Percentiles rank a stretch among this genome's conserved stretches.
These are phyloP conservation scores for Avena insularis DNA, from an alignment of 176 grass and related monocot species.

Conservation along the genomic window DNA sequence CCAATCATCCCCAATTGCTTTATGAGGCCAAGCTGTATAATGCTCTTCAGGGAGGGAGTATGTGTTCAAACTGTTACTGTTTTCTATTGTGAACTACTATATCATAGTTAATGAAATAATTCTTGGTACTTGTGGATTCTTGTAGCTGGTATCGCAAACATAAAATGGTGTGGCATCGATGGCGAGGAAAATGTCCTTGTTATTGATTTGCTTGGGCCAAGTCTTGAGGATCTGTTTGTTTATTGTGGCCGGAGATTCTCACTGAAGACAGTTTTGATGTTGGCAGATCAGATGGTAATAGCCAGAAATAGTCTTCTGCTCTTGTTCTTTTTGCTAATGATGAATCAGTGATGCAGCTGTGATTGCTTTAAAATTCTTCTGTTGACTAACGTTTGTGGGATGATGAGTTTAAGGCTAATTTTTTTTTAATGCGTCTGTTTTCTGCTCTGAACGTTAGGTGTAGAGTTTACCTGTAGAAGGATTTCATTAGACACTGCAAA, in stretches of 20 bases:
- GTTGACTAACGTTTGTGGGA: neutral
- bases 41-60: constrained; percentile 81
- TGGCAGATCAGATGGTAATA: constrained; percentile 90
- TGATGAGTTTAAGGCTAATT: neutral
- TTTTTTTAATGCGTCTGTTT: neutral
- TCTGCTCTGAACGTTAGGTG: neutral
- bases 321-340: constrained; percentile 20
- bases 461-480: neutral
- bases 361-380: neutral
- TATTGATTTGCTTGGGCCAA: constrained; percentile 84
- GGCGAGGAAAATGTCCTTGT: constrained; percentile 88
- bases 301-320: neutral
- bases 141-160: constrained; percentile 83
- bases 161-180: constrained; percentile 78
- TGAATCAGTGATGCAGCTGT: neutral
- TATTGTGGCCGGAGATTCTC: constrained; percentile 84
- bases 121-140: constrained; percentile 34
- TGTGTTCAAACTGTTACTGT: constrained; percentile 21
- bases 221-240: constrained; percentile 82
- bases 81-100: neutral
- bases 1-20: constrained; percentile 81
- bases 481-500: constrained; percentile 7
- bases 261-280: constrained; percentile 82
- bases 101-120: constrained; percentile 18
- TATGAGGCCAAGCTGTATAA: constrained; percentile 91